Conservation (phyloP, 2,329 filamentous ascomycete genomes). For the Chaetomium sp. region DNA sequence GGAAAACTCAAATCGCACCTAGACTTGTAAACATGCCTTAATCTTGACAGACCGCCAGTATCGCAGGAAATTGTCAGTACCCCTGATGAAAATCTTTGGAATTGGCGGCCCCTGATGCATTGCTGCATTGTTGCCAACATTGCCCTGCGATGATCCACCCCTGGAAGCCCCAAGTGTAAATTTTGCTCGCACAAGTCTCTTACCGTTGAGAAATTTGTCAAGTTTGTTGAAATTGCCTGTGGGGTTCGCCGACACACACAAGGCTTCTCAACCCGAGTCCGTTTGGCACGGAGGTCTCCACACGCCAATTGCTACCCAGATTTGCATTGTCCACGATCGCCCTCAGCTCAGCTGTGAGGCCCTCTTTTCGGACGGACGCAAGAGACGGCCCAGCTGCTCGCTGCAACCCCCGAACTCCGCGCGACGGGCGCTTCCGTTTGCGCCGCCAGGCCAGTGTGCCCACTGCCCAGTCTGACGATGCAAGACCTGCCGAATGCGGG, state of each 20-base stretch:
- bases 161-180: slow-evolving; percentile 14
- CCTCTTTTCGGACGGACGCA: slow-evolving; percentile 28
- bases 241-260: slow-evolving; percentile 22
- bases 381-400: slow-evolving; percentile 16
- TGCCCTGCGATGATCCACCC: slow-evolving; percentile 7
- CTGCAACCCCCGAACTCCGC: slow-evolving; percentile 12
- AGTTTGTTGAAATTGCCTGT: slow-evolving; percentile 33
- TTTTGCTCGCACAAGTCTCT: slow-evolving; percentile 21
- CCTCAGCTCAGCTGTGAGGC: slow-evolving; percentile 39
- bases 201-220: slow-evolving; percentile 15
- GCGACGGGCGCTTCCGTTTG: slow-evolving; percentile 30
- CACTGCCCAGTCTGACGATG: neutral
- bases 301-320: slow-evolving; percentile 25
- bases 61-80: slow-evolving; percentile 16
- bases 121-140: slow-evolving; percentile 1
- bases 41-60: slow-evolving; percentile 20
- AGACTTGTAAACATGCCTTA: neutral
- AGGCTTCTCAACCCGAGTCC: slow-evolving; percentile 22
- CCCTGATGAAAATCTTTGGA: slow-evolving; percentile 12
- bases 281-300: slow-evolving; percentile 15
- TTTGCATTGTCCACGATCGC: slow-evolving; percentile 32
- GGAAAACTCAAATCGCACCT: neutral
- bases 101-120: slow-evolving; percentile 17
- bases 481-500: slow-evolving; percentile 22
- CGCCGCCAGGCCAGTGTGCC: slow-evolving; percentile 2